phyloP scores from a whole-genome alignment of 495 filamentous ascomycete genomes.

The Penicillium turbatum region DNA sequence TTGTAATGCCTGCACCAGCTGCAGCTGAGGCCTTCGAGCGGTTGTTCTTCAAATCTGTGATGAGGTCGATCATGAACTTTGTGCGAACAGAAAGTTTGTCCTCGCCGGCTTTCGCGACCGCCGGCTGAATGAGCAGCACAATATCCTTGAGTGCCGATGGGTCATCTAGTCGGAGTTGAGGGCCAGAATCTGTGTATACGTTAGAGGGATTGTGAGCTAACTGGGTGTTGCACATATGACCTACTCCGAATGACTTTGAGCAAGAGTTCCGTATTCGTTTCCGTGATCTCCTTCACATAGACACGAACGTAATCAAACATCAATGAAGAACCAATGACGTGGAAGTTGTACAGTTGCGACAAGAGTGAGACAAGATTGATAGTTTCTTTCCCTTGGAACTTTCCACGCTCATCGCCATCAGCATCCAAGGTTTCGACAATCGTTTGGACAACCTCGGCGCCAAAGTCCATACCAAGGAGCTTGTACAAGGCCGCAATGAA shows the following conservation, averaged over 20 bases:
- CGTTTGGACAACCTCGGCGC: conserved; percentile 74
- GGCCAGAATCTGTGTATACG: conserved; percentile 53
- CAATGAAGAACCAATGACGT: conserved; percentile 74
- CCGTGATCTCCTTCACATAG: conserved; percentile 70
- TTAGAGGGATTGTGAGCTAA: conserved; percentile 1
- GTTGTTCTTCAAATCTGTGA: conserved; percentile 93
- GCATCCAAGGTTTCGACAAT: conserved; percentile 65
- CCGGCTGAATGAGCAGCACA: conserved; percentile 69
- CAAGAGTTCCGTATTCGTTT: conserved; percentile 87
- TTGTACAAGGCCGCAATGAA: conserved; percentile 88
- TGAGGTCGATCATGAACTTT: conserved; percentile 97
- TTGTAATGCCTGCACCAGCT: conserved; percentile 55
- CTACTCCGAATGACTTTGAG: conserved; percentile 74
- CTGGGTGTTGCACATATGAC: conserved; percentile 2
- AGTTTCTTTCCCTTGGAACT: conserved; percentile 58
- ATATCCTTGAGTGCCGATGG: conserved; percentile 89
- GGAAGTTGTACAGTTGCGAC: conserved; percentile 87
- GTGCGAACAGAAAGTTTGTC: conserved; percentile 77
- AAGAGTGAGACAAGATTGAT: conserved; percentile 80
- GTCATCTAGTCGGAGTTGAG: conserved; percentile 84
- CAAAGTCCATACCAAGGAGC: conserved; percentile 79
- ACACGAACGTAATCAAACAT: conserved; percentile 86
- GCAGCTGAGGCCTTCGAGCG: conserved; percentile 69
- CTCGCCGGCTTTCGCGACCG: conserved; percentile 61
- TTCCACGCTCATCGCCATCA: conserved; percentile 34